A percentile compares a stretch with the other conserved stretches of the same genome.
These are phyloP conservation scores for Giardia duodenalis DNA, from an alignment of 208 protist genomes.

Conservation along the genomic window DNA sequence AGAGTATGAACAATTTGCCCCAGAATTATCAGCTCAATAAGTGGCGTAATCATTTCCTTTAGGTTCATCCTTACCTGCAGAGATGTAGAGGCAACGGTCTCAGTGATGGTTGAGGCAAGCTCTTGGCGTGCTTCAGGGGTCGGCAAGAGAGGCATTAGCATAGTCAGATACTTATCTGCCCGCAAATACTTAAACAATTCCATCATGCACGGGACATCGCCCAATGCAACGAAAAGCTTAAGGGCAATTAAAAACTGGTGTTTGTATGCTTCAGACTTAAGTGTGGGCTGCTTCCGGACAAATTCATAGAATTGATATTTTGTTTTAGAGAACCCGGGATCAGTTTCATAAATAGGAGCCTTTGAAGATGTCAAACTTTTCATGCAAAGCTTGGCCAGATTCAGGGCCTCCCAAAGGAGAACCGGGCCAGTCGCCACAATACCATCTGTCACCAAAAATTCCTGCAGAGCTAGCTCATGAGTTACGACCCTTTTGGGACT, in stretches of 20 bases:
- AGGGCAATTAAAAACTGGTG: neutral
- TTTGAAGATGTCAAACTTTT: neutral
- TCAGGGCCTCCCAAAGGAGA: neutral
- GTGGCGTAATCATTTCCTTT: neutral
- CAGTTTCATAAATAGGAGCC: neutral
- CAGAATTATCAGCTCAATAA: neutral
- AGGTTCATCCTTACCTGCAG: neutral
- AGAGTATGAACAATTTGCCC: neutral
- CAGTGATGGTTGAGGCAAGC: no score
- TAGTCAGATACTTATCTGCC: neutral
- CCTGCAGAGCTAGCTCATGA: neutral
- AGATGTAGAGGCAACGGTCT: neutral
- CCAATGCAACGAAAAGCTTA: neutral
- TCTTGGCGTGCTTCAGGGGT: neutral
- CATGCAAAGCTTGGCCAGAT: neutral
- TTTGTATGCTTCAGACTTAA: neutral
- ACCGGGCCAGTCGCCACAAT: neutral
- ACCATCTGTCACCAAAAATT: neutral
- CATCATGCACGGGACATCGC: neutral
- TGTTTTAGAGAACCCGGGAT: neutral
- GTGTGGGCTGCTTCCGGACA: neutral
- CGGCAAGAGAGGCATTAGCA: neutral
- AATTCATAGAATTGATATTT: neutral
- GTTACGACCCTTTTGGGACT: neutral
- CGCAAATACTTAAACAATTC: neutral